A percentile compares a stretch with the other conserved stretches of the same genome.
phyloP scores from a whole-genome alignment of 805 yeast species.

The Kluyveromyces starmeri region DNA sequence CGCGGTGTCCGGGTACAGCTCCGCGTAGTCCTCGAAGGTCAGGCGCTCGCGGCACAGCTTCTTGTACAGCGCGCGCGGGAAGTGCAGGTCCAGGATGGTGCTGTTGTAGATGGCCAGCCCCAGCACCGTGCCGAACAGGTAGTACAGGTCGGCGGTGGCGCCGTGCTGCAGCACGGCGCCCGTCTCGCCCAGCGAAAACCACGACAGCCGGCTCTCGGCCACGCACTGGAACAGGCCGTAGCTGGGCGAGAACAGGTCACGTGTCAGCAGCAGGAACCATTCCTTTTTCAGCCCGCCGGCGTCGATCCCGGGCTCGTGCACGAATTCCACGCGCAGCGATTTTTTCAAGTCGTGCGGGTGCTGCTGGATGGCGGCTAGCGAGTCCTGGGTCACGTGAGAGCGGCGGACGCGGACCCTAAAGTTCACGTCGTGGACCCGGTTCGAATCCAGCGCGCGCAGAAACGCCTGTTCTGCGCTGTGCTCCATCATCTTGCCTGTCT shows the following conservation, averaged over 20 bases:
- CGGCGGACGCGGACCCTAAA: slow-evolving; percentile 65
- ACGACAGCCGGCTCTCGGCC: slow-evolving; percentile 60
- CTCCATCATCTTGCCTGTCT: slow-evolving; percentile 74
- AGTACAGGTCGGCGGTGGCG: slow-evolving; percentile 46
- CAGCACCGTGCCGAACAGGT: slow-evolving; percentile 73
- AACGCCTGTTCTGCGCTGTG: slow-evolving; percentile 85
- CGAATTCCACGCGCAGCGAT: slow-evolving; percentile 67
- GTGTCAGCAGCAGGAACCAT: slow-evolving; percentile 76
- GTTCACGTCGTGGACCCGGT: slow-evolving; percentile 55
- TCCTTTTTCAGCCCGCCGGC: slow-evolving; percentile 93
- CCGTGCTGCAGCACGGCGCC: slow-evolving; percentile 17
- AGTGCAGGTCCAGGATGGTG: slow-evolving; percentile 67
- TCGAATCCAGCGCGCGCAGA: slow-evolving; percentile 57
- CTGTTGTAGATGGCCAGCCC: slow-evolving; percentile 91
- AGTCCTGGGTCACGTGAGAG: slow-evolving; percentile 58
- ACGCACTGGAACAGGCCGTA: slow-evolving; percentile 59
- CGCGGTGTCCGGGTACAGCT: slow-evolving; percentile 63
- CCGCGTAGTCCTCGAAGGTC: slow-evolving; percentile 53
- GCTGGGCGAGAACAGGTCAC: slow-evolving; percentile 58
- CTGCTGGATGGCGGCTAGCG: slow-evolving; percentile 51
- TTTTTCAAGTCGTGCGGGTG: slow-evolving; percentile 59
- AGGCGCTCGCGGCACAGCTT: slow-evolving; percentile 50
- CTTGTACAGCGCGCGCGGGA: slow-evolving; percentile 74
- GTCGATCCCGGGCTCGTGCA: slow-evolving; percentile 87
- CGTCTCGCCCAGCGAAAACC: slow-evolving; percentile 52